A percentile compares a stretch with the other conserved stretches of the same genome.
Evolutionary conservation across 257 asterid species (phyloP).

Genomic region (Solanum paucissectum): DNA sequence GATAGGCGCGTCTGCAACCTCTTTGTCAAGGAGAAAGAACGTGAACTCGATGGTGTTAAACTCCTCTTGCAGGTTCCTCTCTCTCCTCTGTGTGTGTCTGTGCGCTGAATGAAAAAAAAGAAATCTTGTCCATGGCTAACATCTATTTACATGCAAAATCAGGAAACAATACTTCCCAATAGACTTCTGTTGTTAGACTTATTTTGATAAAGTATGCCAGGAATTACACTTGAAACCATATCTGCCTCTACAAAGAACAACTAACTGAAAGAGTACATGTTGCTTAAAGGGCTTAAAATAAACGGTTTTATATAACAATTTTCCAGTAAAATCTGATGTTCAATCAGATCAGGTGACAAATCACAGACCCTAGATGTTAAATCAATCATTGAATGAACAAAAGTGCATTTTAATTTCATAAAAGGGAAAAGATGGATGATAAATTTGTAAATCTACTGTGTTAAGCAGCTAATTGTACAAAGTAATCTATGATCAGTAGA

Average conservation of each 20-base stretch:
- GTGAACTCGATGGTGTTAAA: constrained; percentile 39
- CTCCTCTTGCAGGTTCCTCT: constrained; percentile 46
- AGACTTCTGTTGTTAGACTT: not conserved
- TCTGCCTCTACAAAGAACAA: not conserved
- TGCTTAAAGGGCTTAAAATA: not conserved
- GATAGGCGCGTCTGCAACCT: constrained; percentile 36
- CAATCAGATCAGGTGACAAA: not conserved
- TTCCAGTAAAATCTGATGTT: not conserved
- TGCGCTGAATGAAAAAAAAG: not conserved
- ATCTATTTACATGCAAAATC: not conserved
- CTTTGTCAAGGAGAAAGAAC: constrained; percentile 36
- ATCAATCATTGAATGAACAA: not conserved
- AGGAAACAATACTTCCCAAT: not conserved
- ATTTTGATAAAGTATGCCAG: not conserved
- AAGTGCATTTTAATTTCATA: not conserved
- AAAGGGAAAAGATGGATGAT: not conserved
- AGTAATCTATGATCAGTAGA: not conserved
- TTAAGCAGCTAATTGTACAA: not conserved
- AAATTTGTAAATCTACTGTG: not conserved
- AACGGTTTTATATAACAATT: not conserved
- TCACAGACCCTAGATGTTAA: not conserved
- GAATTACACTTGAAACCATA: not conserved
- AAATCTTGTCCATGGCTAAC: not conserved
- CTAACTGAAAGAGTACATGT: not conserved
- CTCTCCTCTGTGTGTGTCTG: not conserved